Base-by-base conservation (phyloP, 1,284 basidiomycete genomes). In the Inonotus obliquus region DNA sequence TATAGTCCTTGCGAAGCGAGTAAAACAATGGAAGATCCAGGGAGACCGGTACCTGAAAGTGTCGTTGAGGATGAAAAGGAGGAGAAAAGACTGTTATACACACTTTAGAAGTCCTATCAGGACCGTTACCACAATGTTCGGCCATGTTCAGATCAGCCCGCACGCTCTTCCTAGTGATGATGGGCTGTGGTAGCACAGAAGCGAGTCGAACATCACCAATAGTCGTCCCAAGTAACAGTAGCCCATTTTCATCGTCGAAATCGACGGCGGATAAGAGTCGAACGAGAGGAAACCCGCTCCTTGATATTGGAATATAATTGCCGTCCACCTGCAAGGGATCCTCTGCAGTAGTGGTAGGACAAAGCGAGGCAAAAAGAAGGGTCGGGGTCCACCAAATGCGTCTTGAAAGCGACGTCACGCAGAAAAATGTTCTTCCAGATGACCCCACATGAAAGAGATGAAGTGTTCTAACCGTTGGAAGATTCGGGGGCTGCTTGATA, bases 191-290 rank as follows among this genome's bases (percentile, higher is more conserved):
- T 19, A 59, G 7, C 13, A 57, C 56, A 4, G 54, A 52, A n/a
- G 52, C 54, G 19, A 61, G 37, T 13, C 39, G 53, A 10, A 57
- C 35, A 19, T 51, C 60, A 11, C 60, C 60, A 11, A 32, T 17
- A 29, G 25, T 37, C 6, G 32, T 49, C 23, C 60, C 60, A 4
- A 57, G 45, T 9, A 56, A n/a, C n/a, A 61, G 23, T 4, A 56
- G 17, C 5, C 60, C 60, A 17, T 45, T 35, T 27, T 44, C 60
- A 48, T 61, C 60, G 35, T 61, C 60, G 23, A 61, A 61, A n/a
- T 57, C 60, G 13, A 57, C 23, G 27, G 14, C 13, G 14, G 60
- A 56, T 4, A 60, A 13, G 11, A 45, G 37, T 23, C 41, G 37
- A 13, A 35, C 39, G 44, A 60, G 51, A 1, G 59, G 59, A 17